Conservation (phyloP, 139 green algal genomes). For the Coelastrella sp. region DNA sequence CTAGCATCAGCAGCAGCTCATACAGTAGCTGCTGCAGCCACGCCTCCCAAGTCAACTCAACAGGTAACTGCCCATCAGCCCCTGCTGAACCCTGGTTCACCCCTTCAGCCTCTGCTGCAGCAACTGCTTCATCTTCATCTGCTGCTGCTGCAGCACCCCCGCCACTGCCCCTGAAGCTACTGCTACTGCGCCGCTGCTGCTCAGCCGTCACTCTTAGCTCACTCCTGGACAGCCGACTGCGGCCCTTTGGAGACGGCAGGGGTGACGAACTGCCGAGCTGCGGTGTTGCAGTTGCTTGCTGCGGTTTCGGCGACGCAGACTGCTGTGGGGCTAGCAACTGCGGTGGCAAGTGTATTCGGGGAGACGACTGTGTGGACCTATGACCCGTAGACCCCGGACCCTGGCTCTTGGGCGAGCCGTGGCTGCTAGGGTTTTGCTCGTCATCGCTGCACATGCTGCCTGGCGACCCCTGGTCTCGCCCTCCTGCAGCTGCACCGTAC, state of each 20-base stretch:
- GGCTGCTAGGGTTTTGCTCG: neutral
- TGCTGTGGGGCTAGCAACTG: conserved; percentile 6
- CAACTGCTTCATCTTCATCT: neutral
- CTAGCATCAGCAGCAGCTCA: conserved; percentile 67
- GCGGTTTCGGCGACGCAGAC: neutral
- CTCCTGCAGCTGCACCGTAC: neutral
- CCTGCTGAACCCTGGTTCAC: too few species aligned
- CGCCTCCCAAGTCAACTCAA: conserved; percentile 38
- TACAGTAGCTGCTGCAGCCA: conserved; percentile 84
- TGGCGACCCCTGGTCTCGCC: neutral
- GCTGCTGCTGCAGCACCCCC: conserved; percentile 2
- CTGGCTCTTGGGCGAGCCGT: neutral
- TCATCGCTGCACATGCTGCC: neutral
- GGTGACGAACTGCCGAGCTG: neutral
- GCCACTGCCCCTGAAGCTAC: neutral
- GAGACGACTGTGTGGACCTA: neutral
- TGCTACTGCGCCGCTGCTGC: conserved; percentile 20
- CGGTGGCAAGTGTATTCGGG: conserved; percentile 15
- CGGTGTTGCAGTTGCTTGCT: conserved; percentile 11
- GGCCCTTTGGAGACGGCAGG: neutral
- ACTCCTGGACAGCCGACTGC: neutral
- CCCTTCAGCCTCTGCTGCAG: neutral
- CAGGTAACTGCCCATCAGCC: neutral
- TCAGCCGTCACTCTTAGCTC: conserved; percentile 15
- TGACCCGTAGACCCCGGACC: neutral